Base-by-base conservation (phyloP, 208 protist genomes). In the Crithidia mellificae region DNA sequence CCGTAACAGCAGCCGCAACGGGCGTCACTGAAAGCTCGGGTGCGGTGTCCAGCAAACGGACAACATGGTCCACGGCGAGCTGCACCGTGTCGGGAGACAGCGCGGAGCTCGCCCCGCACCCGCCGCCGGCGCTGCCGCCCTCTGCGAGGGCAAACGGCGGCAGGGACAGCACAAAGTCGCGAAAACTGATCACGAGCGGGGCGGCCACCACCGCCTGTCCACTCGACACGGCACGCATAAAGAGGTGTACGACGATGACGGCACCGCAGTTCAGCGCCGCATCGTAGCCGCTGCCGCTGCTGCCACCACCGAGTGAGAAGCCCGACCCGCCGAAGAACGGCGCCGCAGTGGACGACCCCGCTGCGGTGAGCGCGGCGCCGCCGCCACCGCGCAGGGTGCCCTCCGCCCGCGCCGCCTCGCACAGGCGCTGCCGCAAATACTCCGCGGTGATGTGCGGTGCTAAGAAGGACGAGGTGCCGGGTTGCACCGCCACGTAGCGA, bases 181-280 rank as follows among this genome's bases (percentile, higher is more conserved):
- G 74, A 36, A 96, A 71, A 52, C 78, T 91, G 29, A 69, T 19
- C 29, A 93, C 74, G n/a, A 93, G 74, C 6, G 89, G 81, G 11
- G 80, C 61, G 27, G 80, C 84, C 47, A 92, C 59, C 47, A 92
- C 59, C 22, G 64, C 77, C 44, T 68, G 51, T 8, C 56, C 73
- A 32, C 50, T 55, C 30, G 71, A 68, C 24, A 57, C 58, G 24
- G 72, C 71, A 27, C 64, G 81, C 19, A 73, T 73, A 63, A 95
- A 91, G 47, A 93, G 78, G 64, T 93, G 85, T 55, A 91, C 78
- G 27, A 96, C 76, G 49, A 93, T 79, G 20, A 92, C 80, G 6
- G 84, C 87, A n/a, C 90, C 87, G 67, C 85, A 93, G 68, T 92
- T 90, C 25, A 93, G 66, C 0, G 84, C 76, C 6, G 82, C 87